These are phyloP conservation scores for Hypoxylon cercidicola DNA, from an alignment of 495 filamentous ascomycete genomes.

Conservation along the genomic window DNA sequence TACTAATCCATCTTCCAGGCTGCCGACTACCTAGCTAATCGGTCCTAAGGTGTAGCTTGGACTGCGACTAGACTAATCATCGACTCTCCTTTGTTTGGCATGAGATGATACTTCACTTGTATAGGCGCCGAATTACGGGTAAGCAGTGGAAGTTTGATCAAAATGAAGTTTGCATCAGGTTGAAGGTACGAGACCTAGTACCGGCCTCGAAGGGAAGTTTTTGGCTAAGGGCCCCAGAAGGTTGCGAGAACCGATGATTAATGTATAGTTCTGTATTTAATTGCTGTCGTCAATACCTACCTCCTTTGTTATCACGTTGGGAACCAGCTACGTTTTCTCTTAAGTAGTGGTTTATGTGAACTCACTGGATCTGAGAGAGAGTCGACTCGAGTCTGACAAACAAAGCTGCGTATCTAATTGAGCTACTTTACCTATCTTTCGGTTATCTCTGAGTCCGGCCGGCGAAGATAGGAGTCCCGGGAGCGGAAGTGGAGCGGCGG, in stretches of 20 bases:
- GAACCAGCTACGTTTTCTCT: conserved; percentile 4
- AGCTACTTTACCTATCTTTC: no score
- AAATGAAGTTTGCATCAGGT: conserved; percentile 15
- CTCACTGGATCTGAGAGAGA: no score
- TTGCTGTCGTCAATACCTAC: conserved; percentile 44
- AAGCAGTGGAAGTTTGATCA: conserved; percentile 34
- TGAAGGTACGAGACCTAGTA: conserved; percentile 15
- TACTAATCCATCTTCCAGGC: conserved; percentile 53
- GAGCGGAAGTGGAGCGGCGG: no score
- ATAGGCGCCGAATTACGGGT: conserved; percentile 29
- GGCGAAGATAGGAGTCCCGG: no score
- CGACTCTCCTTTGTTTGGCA: conserved; percentile 40
- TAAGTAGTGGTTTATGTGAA: no score
- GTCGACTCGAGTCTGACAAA: no score
- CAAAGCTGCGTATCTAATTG: no score
- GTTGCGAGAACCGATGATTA: conserved; percentile 29
- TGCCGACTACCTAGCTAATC: conserved; percentile 59
- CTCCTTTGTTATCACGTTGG: conserved; percentile 4
- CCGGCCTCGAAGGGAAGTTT: conserved; percentile 1
- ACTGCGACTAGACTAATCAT: conserved; percentile 23
- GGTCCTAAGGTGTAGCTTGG: conserved; percentile 47
- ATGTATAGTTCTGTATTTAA: conserved; percentile 51
- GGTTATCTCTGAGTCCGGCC: no score
- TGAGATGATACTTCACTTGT: conserved; percentile 37
- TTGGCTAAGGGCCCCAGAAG: neutral